These are phyloP conservation scores for Melanomma pulvis-pyrius DNA, from an alignment of 495 filamentous ascomycete genomes.

Conservation along the genomic window DNA sequence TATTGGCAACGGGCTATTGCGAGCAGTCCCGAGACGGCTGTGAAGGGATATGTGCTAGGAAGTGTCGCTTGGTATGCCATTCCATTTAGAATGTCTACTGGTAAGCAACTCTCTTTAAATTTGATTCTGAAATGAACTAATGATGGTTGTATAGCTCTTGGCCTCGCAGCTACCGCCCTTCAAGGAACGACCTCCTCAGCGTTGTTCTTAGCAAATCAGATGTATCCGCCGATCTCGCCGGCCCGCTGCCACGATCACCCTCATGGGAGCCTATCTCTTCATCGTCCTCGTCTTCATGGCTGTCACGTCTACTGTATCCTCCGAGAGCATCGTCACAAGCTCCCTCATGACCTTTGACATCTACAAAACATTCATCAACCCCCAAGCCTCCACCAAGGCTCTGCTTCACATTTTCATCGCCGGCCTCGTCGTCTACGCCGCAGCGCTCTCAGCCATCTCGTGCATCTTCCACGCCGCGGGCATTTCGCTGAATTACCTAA, in stretches of 20 bases:
- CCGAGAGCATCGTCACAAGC: constrained; percentile 58
- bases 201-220: no score
- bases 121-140: no score
- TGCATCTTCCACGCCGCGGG: constrained; percentile 11
- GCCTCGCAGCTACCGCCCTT: no score
- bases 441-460: not conserved
- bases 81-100: constrained; percentile 35
- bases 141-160: no score
- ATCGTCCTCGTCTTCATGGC: constrained; percentile 57
- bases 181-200: no score
- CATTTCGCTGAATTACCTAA: constrained; percentile 7
- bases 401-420: constrained; percentile 55
- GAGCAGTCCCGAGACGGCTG: not conserved
- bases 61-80: not conserved
- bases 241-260: not conserved
- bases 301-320: constrained; percentile 54
- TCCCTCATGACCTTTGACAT: constrained; percentile 60
- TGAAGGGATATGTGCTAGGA: no score
- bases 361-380: constrained; percentile 59
- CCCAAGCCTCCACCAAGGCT: constrained; percentile 46
- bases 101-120: no score
- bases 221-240: no score
- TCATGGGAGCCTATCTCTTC: constrained; percentile 51
- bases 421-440: constrained; percentile 51
- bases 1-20: no score